Evolutionary conservation across 768 basidiomycete species (phyloP).

Genomic region (Termitomyces sp.): DNA sequence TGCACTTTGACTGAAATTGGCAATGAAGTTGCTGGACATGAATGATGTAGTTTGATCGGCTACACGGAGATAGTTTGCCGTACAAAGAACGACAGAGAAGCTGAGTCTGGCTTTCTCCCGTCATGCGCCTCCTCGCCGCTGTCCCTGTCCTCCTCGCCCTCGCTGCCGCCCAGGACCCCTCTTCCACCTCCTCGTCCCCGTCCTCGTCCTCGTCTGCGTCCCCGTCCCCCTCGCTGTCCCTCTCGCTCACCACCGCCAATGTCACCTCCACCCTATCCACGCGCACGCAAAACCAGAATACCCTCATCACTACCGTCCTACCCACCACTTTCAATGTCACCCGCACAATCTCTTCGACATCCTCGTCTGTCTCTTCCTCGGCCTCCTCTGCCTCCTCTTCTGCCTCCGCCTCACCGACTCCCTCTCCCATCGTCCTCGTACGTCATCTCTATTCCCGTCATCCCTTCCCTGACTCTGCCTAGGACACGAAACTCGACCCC

Average conservation of each 20-base stretch:
- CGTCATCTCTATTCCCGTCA: conserved; percentile 6
- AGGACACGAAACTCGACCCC: conserved; percentile 73
- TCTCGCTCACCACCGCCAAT: conserved; percentile 51
- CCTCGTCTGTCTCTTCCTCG: conserved; percentile 30
- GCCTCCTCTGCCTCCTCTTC: conserved; percentile 31
- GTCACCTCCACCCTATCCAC: conserved; percentile 41
- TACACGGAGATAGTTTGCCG: conserved; percentile 6
- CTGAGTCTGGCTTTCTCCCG: neutral
- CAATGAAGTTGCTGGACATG: neutral
- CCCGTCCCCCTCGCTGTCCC: conserved; percentile 37
- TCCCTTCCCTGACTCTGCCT: conserved; percentile 18
- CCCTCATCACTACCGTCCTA: conserved; percentile 47
- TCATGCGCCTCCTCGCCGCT: conserved; percentile 8
- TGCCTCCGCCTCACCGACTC: conserved; percentile 38
- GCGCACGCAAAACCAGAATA: conserved; percentile 41
- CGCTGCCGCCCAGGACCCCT: neutral
- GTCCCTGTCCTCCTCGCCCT: conserved; percentile 13
- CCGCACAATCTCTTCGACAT: conserved; percentile 43
- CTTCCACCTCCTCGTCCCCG: conserved; percentile 19
- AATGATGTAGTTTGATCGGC: conserved; percentile 2
- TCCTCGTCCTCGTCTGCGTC: conserved; percentile 21
- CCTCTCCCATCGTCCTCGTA: conserved; percentile 38
- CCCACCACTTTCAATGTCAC: conserved; percentile 64
- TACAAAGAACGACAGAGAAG: neutral
- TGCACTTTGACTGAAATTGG: conserved; percentile 41